Base-by-base conservation (phyloP, 176 grass and related monocot genomes). In the Poa annua region DNA sequence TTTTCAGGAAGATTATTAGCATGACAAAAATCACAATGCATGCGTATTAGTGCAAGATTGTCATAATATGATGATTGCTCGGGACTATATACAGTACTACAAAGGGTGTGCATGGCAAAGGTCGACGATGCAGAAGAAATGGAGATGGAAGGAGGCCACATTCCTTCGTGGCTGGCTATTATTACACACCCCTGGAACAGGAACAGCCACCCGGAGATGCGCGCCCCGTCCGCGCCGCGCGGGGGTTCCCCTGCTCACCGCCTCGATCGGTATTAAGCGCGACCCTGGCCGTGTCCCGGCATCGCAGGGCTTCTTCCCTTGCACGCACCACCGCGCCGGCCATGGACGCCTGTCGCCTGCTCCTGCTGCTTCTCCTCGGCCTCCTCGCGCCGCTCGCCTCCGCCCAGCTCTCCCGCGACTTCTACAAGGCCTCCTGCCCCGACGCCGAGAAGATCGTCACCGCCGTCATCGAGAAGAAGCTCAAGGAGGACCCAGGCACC, bases 391-490 rank as follows among this genome's bases (percentile, higher is more conserved):
- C 26, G 45, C 68, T 66, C 11, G 72, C 76, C 69, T 35, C 78
- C 42, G 54, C 76, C 13, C 35, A 90, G 48, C 79, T 90, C 55
- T 0, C 4, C 36, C 0, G 11, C 29, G 79, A 29, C 6, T 92
- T 92, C 84, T 89, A 92, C 87, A 38, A 66, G 53, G 0, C 36
- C 16, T 25, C 90, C 42, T 89, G 87, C 71, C 87, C 90, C 2
- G 32, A 89, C 8, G 80, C 64, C 35, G 90, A 89, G 80, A 83
- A 86, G 80, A 55, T 80, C 44, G 67, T 92, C 52, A 12, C 24
- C 32, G 16, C 1, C 70, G 29, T 81, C 83, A 85, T 92, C 44
- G 53, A 82, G 75, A 56, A 55, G 52, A 45, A 39, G 15, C 71
- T 92, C 80, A 79, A 79, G 69, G 36, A 4, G 44, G 87, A 92